phyloP scores from a whole-genome alignment of 805 yeast species.

The Zygosaccharomyces pseudorouxii region DNA sequence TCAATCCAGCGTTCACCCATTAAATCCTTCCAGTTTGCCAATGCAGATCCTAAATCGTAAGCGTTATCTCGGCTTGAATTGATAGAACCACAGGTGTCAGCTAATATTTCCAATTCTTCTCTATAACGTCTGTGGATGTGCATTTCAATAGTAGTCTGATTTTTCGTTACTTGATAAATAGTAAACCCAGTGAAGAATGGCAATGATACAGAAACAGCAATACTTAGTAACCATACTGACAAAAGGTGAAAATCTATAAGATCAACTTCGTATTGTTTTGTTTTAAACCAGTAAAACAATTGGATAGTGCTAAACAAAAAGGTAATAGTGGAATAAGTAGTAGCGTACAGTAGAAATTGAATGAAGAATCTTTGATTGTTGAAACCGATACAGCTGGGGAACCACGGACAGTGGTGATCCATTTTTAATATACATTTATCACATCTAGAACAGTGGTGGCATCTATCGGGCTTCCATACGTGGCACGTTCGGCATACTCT shows the following conservation, averaged over 20 bases:
- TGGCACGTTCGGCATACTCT: constrained; percentile 67
- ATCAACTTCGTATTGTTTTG: constrained; percentile 38
- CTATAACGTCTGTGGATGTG: constrained; percentile 50
- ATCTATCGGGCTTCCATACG: constrained; percentile 76
- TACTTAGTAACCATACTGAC: constrained; percentile 51
- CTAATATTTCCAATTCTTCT: constrained; percentile 36
- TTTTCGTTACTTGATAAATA: constrained; percentile 53
- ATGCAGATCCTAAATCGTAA: constrained; percentile 62
- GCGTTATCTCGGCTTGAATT: constrained; percentile 56
- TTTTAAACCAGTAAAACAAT: constrained; percentile 46
- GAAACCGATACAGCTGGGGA: constrained; percentile 81
- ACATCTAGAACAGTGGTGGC: constrained; percentile 82
- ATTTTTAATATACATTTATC: constrained; percentile 66
- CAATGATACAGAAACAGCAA: constrained; percentile 53
- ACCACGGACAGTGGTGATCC: constrained; percentile 98
- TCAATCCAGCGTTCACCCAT: constrained; percentile 66
- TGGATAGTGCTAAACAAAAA: constrained; percentile 39
- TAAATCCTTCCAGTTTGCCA: constrained; percentile 57
- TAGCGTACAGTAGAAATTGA: constrained; percentile 60
- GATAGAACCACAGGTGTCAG: constrained; percentile 34
- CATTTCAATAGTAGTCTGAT: constrained; percentile 79
- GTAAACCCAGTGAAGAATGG: constrained; percentile 53
- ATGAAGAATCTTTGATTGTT: constrained; percentile 73
- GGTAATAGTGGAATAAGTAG: constrained; percentile 44
- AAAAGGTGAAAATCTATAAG: constrained; percentile 55